A percentile compares a stretch with the other conserved stretches of the same genome.
These are phyloP conservation scores for Oxytropis ochrocephala DNA, from an alignment of 306 rosid genomes.

Conservation along the genomic window DNA sequence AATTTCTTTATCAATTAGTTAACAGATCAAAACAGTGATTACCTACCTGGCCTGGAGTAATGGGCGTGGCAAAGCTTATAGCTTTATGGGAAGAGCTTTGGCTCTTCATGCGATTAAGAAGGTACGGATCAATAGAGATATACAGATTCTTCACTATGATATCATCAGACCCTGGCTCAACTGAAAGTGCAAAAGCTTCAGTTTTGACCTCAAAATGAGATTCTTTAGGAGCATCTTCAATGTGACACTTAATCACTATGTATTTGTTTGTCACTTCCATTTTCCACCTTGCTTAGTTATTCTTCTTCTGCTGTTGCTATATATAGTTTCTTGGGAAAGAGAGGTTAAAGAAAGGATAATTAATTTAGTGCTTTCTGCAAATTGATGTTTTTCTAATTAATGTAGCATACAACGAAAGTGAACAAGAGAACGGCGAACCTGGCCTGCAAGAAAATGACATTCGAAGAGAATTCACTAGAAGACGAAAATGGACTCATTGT, in stretches of 20 bases:
- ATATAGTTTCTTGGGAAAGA: too few relatives aligned
- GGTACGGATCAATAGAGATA: slow-evolving; percentile 61
- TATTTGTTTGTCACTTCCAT: slow-evolving; percentile 59
- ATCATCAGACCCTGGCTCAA: slow-evolving; percentile 35
- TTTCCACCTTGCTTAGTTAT: background rate
- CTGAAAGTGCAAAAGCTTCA: slow-evolving; percentile 18
- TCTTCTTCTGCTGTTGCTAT: background rate
- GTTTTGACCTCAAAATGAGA: slow-evolving; percentile 46
- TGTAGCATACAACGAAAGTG: too few relatives aligned
- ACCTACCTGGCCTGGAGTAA: slow-evolving; percentile 56
- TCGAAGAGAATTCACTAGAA: too few relatives aligned
- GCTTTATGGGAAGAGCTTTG: slow-evolving; percentile 38
- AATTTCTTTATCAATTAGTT: too few relatives aligned
- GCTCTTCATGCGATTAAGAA: slow-evolving; percentile 35
- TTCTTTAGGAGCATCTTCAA: slow-evolving; percentile 48
- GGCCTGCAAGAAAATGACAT: too few relatives aligned
- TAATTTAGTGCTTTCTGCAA: too few relatives aligned
- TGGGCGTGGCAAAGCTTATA: slow-evolving; percentile 16
- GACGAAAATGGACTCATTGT: too few relatives aligned
- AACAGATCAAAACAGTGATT: background rate
- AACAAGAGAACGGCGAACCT: too few relatives aligned
- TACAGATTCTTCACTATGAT: slow-evolving; percentile 50
- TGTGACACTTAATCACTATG: slow-evolving; percentile 24
- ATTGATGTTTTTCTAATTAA: too few relatives aligned
- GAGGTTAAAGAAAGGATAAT: too few relatives aligned